Conservation (phyloP, 2,329 filamentous ascomycete genomes). For the Penicillium sp. region DNA sequence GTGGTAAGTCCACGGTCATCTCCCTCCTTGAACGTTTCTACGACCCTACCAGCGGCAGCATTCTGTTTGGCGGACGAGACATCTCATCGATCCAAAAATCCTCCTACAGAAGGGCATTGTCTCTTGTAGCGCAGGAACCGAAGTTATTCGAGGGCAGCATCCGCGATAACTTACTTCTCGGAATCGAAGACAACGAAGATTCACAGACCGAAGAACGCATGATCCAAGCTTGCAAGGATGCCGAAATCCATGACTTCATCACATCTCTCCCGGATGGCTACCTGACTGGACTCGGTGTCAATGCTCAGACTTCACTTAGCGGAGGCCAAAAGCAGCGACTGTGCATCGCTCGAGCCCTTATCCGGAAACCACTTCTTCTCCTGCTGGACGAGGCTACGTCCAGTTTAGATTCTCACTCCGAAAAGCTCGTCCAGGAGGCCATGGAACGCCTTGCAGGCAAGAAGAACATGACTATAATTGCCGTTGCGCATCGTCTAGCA, state of each 20-base stretch:
- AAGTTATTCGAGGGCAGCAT: slow-evolving; percentile 49
- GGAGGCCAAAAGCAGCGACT: slow-evolving; percentile 61
- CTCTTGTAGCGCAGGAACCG: slow-evolving; percentile 48
- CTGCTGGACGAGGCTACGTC: slow-evolving; percentile 63
- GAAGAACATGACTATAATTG: slow-evolving; percentile 65
- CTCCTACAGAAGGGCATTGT: slow-evolving; percentile 35
- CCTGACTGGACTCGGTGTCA: slow-evolving; percentile 51
- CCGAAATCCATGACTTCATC: slow-evolving; percentile 58
- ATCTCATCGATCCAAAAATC: slow-evolving; percentile 30
- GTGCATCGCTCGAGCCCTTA: slow-evolving; percentile 57
- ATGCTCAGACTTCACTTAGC: slow-evolving; percentile 51
- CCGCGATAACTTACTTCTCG: slow-evolving; percentile 51
- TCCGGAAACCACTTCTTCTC: slow-evolving; percentile 55
- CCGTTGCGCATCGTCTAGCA: slow-evolving; percentile 41
- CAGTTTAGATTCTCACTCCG: slow-evolving; percentile 65
- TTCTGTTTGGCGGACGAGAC: slow-evolving; percentile 38
- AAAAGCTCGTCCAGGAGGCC: slow-evolving; percentile 67
- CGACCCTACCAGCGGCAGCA: slow-evolving; percentile 41
- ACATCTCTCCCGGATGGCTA: slow-evolving; percentile 55
- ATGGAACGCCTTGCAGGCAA: slow-evolving; percentile 63
- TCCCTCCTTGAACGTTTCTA: slow-evolving; percentile 43
- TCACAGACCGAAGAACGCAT: slow-evolving; percentile 42
- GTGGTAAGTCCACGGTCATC: slow-evolving; percentile 51
- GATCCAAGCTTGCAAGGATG: slow-evolving; percentile 51
- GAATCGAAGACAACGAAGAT: slow-evolving; percentile 36